phyloP scores from a whole-genome alignment of 345 rosid species.

The Eucalyptus melliodora region DNA sequence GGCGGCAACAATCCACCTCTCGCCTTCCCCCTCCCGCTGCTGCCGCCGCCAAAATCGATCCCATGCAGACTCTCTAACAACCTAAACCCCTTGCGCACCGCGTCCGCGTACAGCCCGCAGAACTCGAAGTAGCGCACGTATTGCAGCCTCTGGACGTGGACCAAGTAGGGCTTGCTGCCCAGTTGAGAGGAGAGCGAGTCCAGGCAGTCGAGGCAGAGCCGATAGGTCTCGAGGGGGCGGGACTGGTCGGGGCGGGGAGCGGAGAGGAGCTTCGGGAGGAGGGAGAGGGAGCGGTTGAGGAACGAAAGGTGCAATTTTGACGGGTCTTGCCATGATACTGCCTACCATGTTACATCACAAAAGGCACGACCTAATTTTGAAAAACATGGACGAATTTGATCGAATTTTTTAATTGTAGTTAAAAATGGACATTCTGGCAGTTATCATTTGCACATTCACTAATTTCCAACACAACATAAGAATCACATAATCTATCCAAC shows the following conservation, averaged over 20 bases:
- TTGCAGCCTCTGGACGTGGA: slow-evolving; percentile 42
- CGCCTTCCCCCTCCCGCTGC: not conserved
- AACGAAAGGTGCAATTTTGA: not conserved
- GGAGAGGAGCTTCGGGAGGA: slow-evolving; percentile 9
- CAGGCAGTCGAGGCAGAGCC: slow-evolving; percentile 59
- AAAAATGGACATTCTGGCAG: not conserved
- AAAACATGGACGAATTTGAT: not conserved
- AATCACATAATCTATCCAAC: not conserved
- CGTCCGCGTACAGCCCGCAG: slow-evolving; percentile 37
- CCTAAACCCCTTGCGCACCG: slow-evolving; percentile 22
- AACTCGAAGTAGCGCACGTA: slow-evolving; percentile 37
- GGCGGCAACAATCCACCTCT: slow-evolving; percentile 13
- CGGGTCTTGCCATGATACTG: not conserved
- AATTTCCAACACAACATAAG: not conserved
- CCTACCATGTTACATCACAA: not conserved
- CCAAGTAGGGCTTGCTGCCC: slow-evolving; percentile 39
- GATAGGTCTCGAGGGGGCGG: slow-evolving; percentile 31
- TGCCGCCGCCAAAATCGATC: not conserved
- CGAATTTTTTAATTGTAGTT: not conserved
- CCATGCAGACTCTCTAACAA: slow-evolving; percentile 38
- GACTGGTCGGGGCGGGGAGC: slow-evolving; percentile 1
- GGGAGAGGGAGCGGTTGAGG: too few species aligned
- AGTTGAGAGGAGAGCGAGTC: slow-evolving; percentile 58
- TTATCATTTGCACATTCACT: not conserved
- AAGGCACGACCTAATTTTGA: not conserved